Percentiles rank a stretch among this genome's conserved stretches.
Evolutionary conservation across 306 rosid genomes (phyloP).

Genomic region (Quercus glauca): DNA sequence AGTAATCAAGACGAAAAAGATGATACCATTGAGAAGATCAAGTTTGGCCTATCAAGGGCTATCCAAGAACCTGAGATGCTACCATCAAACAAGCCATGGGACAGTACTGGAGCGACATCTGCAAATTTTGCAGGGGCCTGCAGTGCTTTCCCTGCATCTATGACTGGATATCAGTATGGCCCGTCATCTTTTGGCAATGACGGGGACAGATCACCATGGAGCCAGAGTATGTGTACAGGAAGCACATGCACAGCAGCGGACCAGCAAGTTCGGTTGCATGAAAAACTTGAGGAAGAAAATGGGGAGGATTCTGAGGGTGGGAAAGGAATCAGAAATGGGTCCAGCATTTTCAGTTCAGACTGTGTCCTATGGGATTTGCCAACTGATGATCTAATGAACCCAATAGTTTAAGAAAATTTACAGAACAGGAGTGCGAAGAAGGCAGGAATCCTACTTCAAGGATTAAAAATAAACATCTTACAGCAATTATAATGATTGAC

Average conservation of each 20-base stretch:
- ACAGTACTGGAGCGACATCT: conserved; percentile 43
- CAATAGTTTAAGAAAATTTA: conserved; percentile 46
- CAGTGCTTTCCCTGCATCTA: conserved; percentile 54
- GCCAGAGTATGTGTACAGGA: conserved; percentile 76
- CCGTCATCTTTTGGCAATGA: conserved; percentile 54
- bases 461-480: conserved; percentile 40
- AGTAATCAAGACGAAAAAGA: conserved; percentile 50
- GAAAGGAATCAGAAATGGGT: conserved; percentile 60
- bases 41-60: conserved; percentile 66
- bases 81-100: conserved; percentile 62
- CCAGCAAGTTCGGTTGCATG: conserved; percentile 54
- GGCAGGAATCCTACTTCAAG: conserved; percentile 27
- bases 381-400: conserved; percentile 74
- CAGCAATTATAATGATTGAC: conserved; percentile 35
- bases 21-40: conserved; percentile 62
- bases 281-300: conserved; percentile 56
- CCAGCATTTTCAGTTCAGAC: conserved; percentile 72
- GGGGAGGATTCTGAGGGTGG: conserved; percentile 54
- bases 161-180: conserved; percentile 51
- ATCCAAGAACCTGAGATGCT: conserved; percentile 63
- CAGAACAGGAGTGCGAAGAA: conserved; percentile 6
- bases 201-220: conserved; percentile 75
- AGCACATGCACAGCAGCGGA: conserved; percentile 79
- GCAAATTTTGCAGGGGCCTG: conserved; percentile 46
- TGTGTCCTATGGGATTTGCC: conserved; percentile 87